Percentiles rank a stretch among this genome's conserved stretches.
phyloP scores from a whole-genome alignment of 768 basidiomycete species.

The Tricholoma terreum region DNA sequence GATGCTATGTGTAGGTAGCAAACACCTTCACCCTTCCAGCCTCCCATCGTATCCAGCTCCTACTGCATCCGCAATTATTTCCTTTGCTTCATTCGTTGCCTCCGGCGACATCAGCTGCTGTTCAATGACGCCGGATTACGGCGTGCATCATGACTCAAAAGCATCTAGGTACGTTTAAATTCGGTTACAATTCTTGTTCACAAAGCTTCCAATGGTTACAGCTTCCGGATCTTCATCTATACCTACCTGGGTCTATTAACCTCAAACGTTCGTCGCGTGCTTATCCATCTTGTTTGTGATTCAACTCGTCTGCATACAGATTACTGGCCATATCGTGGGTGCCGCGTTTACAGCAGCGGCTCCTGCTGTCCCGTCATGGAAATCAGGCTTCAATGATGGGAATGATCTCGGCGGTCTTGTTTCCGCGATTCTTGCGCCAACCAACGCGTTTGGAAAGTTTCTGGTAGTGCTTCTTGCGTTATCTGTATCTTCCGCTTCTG shows the following conservation, averaged over 20 bases:
- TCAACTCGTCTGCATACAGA: constrained; percentile 28
- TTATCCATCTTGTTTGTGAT: not conserved
- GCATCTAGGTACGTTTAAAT: constrained; percentile 26
- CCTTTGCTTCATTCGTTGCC: constrained; percentile 37
- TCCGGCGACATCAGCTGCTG: constrained; percentile 40
- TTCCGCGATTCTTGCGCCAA: constrained; percentile 56
- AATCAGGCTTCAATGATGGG: constrained; percentile 46
- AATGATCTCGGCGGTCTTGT: constrained; percentile 64
- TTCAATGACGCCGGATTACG: constrained; percentile 42
- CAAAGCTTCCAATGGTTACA: constrained; percentile 19
- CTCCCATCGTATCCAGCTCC: constrained; percentile 22
- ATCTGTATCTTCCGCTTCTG: constrained; percentile 70
- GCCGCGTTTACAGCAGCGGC: constrained; percentile 64
- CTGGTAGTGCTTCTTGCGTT: constrained; percentile 71
- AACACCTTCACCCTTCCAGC: constrained; percentile 39
- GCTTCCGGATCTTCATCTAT: constrained; percentile 57
- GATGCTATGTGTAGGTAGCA: constrained; percentile 61
- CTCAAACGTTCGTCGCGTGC: constrained; percentile 49
- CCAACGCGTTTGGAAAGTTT: constrained; percentile 66
- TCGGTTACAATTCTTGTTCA: not conserved
- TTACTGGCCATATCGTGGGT: constrained; percentile 52
- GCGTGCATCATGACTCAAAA: constrained; percentile 37
- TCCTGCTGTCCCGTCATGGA: constrained; percentile 53
- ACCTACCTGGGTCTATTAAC: constrained; percentile 63
- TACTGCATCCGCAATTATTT: constrained; percentile 28